Evolutionary conservation across 2,329 filamentous ascomycete genomes (phyloP).

Genomic region (Cadophora malorum): DNA sequence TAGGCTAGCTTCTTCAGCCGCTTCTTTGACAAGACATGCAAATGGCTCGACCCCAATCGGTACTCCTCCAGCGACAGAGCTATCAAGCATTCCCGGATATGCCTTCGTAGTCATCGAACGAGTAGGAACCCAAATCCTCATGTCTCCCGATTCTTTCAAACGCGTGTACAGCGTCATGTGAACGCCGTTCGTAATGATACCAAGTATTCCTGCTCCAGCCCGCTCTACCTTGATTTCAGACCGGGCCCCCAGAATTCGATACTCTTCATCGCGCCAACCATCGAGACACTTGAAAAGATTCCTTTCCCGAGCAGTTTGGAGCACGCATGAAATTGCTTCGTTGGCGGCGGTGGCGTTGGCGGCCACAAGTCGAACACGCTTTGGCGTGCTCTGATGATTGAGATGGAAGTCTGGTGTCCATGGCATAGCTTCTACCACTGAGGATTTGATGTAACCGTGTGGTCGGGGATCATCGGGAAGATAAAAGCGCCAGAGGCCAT

Average conservation of each 20-base stretch:
- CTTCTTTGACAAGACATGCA: conserved; percentile 83
- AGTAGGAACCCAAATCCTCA: conserved; percentile 82
- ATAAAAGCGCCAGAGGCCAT: conserved; percentile 23
- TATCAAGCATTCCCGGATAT: conserved; percentile 87
- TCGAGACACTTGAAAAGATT: conserved; percentile 14
- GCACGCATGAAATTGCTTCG: conserved; percentile 13
- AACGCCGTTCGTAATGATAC: conserved; percentile 76
- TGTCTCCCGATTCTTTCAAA: conserved; percentile 51
- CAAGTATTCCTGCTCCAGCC: conserved; percentile 72
- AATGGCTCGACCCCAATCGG: conserved; percentile 79
- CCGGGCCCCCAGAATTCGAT: conserved; percentile 21
- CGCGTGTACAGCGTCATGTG: conserved; percentile 77
- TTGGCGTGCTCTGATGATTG: conserved; percentile 1
- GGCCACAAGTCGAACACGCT: conserved; percentile 18
- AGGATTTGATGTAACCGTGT: conserved; percentile 23
- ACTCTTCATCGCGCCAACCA: conserved; percentile 24
- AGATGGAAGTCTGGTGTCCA: conserved; percentile 23
- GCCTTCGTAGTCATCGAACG: conserved; percentile 79
- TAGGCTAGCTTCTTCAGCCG: conserved; percentile 84
- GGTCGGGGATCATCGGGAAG: conserved; percentile 22
- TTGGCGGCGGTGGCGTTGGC: conserved; percentile 2
- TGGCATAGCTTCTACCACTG: conserved; percentile 25
- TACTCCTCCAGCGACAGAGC: conserved; percentile 84
- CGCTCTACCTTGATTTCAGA: conserved; percentile 70
- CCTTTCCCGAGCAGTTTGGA: conserved; percentile 11